Evolutionary conservation across 768 basidiomycete genomes (phyloP).

Genomic region (Termitomyces sp.): DNA sequence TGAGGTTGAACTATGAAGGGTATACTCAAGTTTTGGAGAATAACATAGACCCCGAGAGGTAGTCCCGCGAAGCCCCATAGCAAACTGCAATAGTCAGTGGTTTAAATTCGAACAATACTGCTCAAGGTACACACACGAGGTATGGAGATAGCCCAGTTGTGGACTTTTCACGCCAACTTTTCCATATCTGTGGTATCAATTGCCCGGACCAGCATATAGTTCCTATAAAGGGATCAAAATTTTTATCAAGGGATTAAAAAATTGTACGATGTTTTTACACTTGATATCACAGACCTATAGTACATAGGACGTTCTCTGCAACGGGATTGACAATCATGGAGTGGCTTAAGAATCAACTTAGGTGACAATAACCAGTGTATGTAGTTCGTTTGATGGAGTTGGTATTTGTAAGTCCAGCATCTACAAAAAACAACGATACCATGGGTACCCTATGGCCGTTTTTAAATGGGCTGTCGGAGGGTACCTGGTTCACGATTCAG

Average conservation of each 20-base stretch:
- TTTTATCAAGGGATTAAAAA: too few relatives aligned
- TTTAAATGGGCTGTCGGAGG: too few relatives aligned
- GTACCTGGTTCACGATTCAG: too few relatives aligned
- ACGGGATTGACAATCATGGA: conserved; percentile 41
- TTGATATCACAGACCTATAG: conserved; percentile 41
- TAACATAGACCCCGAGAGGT: conserved; percentile 63
- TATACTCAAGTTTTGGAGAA: conserved; percentile 62
- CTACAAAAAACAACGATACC: too few relatives aligned
- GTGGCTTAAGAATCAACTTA: background rate
- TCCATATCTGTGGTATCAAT: conserved; percentile 67
- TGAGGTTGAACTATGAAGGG: conserved; percentile 69
- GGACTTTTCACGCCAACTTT: conserved; percentile 61
- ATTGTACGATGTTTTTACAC: background rate
- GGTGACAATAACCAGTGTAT: too few relatives aligned
- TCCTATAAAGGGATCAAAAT: conserved; percentile 30
- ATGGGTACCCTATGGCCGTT: too few relatives aligned
- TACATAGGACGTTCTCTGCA: conserved; percentile 66
- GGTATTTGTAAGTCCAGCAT: too few relatives aligned
- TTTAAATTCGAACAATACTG: background rate
- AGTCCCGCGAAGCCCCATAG: conserved; percentile 56
- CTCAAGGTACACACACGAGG: conserved; percentile 45
- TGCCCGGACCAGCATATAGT: conserved; percentile 64
- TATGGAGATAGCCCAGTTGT: conserved; percentile 64
- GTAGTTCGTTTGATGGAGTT: too few relatives aligned
- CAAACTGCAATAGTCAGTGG: conserved; percentile 26